phyloP scores from a whole-genome alignment of 192 early-diverging fungal genomes.

The Geosiphon pyriformis region DNA sequence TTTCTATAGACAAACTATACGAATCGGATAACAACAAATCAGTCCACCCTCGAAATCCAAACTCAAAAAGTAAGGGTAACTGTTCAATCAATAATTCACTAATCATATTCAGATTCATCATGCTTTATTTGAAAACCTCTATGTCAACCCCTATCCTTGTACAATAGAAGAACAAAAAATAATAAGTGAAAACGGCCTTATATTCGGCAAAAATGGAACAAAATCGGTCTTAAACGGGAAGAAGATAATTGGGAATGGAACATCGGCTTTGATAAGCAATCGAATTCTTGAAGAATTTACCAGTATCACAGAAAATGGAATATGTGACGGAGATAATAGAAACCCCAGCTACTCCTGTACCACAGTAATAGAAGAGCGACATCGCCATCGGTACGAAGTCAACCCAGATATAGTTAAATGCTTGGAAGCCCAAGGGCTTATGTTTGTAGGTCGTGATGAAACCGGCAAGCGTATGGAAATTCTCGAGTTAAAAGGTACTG shows the following conservation, averaged over 20 bases:
- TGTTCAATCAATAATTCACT: not conserved
- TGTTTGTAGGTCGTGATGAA: slow-evolving; percentile 91
- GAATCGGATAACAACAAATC: not conserved
- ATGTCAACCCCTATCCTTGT: no score
- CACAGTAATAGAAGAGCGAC: slow-evolving; percentile 67
- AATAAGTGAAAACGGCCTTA: not conserved
- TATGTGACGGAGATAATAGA: not conserved
- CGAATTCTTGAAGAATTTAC: not conserved
- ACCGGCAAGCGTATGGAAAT: slow-evolving; percentile 98
- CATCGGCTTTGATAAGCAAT: not conserved
- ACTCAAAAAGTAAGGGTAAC: not conserved
- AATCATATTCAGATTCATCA: not conserved
- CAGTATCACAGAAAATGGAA: not conserved
- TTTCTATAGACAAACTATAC: slow-evolving; percentile 5
- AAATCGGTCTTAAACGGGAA: not conserved
- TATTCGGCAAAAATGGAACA: not conserved
- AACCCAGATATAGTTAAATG: slow-evolving; percentile 77
- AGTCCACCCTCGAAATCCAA: not conserved
- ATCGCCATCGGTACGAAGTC: slow-evolving; percentile 98
- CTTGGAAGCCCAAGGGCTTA: slow-evolving; percentile 76
- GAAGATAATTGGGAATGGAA: not conserved
- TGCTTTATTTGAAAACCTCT: not conserved
- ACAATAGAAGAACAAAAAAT: not conserved
- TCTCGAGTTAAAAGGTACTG: slow-evolving; percentile 58
- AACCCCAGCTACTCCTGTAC: slow-evolving; percentile 38